phyloP scores from a whole-genome alignment of 2,329 filamentous ascomycete genomes.

The Hymenoscyphus repandus region DNA sequence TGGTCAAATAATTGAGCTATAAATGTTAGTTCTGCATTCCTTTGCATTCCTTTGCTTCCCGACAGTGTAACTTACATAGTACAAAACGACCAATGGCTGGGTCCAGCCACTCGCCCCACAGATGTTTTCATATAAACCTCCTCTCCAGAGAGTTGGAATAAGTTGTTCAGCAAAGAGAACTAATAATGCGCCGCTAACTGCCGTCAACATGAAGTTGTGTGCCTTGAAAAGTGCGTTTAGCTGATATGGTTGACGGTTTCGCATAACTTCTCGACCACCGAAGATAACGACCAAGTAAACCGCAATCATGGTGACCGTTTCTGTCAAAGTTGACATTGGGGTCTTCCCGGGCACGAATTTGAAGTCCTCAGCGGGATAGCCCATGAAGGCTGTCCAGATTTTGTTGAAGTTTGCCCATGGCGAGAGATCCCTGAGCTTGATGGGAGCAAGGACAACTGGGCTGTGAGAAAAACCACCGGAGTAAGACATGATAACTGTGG shows the following conservation, averaged over 20 bases:
- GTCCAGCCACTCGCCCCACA: constrained; percentile 88
- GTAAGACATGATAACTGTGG: constrained; percentile 14
- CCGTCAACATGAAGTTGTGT: constrained; percentile 26
- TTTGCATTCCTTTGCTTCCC: too few relatives aligned
- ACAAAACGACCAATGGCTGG: constrained; percentile 83
- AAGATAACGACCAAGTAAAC: constrained; percentile 26
- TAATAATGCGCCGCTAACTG: constrained; percentile 21
- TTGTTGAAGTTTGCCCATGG: constrained; percentile 22
- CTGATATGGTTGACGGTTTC: constrained; percentile 19
- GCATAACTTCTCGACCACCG: constrained; percentile 25
- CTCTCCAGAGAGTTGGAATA: constrained; percentile 37
- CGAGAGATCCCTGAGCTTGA: constrained; percentile 13
- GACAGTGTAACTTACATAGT: constrained; percentile 70
- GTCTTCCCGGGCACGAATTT: constrained; percentile 19
- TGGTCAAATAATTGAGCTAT: constrained; percentile 27
- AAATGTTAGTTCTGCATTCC: constrained; percentile 8
- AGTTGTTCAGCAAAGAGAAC: constrained; percentile 25
- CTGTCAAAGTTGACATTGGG: constrained; percentile 23
- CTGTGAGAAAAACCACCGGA: constrained; percentile 5
- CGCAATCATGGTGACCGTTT: constrained; percentile 17
- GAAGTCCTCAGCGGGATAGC: constrained; percentile 22
- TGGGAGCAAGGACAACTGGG: constrained; percentile 9
- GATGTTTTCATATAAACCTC: constrained; percentile 82
- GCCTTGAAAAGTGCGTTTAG: constrained; percentile 24
- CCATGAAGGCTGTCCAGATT: constrained; percentile 15